A percentile compares a stretch with the other conserved stretches of the same genome.
Evolutionary conservation across 2,329 filamentous ascomycete species (phyloP).

Genomic region (Metarhizium sp.): DNA sequence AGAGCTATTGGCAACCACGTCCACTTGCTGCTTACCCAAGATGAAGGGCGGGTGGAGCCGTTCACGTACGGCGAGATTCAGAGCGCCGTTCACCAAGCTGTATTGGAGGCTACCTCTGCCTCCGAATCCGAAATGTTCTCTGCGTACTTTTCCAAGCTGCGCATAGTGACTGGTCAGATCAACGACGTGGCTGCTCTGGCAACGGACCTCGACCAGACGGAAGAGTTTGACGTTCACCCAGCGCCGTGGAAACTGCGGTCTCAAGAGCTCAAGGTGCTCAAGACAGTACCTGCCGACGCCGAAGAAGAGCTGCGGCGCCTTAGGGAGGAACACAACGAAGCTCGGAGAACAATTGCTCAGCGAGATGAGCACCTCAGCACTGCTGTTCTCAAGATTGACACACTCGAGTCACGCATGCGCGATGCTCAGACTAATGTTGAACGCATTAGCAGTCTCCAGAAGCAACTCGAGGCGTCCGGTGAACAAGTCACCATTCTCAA

Average conservation of each 20-base stretch:
- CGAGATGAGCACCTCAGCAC: constrained; percentile 81
- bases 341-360: constrained; percentile 59
- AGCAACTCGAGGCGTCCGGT: constrained; percentile 43
- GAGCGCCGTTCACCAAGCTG: constrained; percentile 47
- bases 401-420: constrained; percentile 77
- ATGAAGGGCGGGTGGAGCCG: constrained; percentile 61
- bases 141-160: constrained; percentile 58
- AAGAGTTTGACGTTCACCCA: constrained; percentile 67
- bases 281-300: constrained; percentile 69
- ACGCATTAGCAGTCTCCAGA: constrained; percentile 56
- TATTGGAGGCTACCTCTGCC: constrained; percentile 36
- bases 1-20: constrained; percentile 59
- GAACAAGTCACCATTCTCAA: constrained; percentile 42
- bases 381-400: constrained; percentile 83
- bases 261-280: constrained; percentile 72
- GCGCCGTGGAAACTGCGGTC: constrained; percentile 80
- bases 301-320: constrained; percentile 77
- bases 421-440: constrained; percentile 72
- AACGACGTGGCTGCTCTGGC: constrained; percentile 63
- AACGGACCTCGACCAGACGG: constrained; percentile 59
- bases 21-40: constrained; percentile 51
- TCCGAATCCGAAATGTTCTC: constrained; percentile 62
- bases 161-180: constrained; percentile 52
- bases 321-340: constrained; percentile 71
- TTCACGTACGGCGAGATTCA: constrained; percentile 60